A percentile compares a stretch with the other conserved stretches of the same genome.
Conservation (phyloP, 305 asterid genomes). For the Solanum hybrid region DNA sequence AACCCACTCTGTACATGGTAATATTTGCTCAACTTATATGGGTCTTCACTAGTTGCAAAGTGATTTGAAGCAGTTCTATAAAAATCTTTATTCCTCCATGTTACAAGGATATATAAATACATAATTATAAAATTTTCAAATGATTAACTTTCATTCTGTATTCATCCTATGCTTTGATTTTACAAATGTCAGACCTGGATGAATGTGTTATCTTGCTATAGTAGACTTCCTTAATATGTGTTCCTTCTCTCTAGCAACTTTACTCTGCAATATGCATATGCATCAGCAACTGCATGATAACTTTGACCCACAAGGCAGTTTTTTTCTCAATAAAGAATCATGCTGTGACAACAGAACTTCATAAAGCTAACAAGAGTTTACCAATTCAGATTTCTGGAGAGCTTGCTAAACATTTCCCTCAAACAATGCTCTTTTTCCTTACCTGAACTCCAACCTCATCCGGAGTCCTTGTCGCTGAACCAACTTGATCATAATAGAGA, state of each 20-base stretch:
- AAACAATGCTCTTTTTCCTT: constrained; percentile 42
- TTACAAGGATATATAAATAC: background rate
- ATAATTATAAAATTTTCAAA: background rate
- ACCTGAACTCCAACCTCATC: constrained; percentile 60
- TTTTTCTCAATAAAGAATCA: background rate
- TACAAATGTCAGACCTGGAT: background rate
- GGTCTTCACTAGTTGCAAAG: background rate
- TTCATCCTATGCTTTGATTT: background rate
- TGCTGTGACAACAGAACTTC: background rate
- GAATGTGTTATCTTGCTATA: background rate
- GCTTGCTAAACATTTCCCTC: constrained; percentile 57
- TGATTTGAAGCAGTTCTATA: background rate
- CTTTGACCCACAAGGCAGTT: background rate
- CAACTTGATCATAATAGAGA: constrained; percentile 34
- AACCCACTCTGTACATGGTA: background rate
- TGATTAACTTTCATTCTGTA: background rate
- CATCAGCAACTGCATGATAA: background rate
- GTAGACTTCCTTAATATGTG: background rate
- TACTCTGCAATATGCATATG: background rate
- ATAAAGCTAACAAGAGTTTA: constrained; percentile 13
- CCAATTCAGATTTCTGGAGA: constrained; percentile 65
- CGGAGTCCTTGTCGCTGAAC: constrained; percentile 28
- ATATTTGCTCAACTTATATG: background rate
- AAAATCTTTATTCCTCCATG: background rate
- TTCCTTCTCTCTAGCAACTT: background rate